These are phyloP conservation scores for Termitomyces sp. DNA, from an alignment of 1,284 basidiomycete genomes.

Conservation along the genomic window DNA sequence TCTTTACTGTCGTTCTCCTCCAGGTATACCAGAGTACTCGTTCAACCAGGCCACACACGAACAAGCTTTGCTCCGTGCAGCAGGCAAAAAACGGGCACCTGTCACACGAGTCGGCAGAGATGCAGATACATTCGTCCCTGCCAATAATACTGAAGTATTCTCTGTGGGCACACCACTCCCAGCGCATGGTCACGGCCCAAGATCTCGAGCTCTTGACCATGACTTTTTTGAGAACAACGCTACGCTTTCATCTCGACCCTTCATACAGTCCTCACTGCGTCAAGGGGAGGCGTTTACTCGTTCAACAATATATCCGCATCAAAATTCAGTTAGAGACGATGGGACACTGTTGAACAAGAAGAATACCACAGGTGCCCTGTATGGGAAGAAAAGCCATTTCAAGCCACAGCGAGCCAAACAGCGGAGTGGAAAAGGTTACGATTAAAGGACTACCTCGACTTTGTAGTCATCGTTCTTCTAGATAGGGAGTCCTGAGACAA, in stretches of 20 bases:
- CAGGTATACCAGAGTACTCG: constrained; percentile 56
- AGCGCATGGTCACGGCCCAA: constrained; percentile 34
- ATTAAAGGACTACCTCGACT: constrained; percentile 27
- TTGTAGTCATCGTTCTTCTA: background rate
- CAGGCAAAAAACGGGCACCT: constrained; percentile 81
- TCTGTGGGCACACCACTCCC: constrained; percentile 20
- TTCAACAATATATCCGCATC: constrained; percentile 70
- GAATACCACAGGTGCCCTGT: constrained; percentile 42
- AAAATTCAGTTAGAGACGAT: constrained; percentile 72
- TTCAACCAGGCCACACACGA: constrained; percentile 80
- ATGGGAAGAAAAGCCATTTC: constrained; percentile 89
- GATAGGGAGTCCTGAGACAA: background rate
- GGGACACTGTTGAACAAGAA: constrained; percentile 55
- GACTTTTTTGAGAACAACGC: constrained; percentile 74
- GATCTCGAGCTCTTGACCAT: constrained; percentile 70
- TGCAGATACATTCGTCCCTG: constrained; percentile 74
- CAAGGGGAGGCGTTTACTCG: constrained; percentile 63
- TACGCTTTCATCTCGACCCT: constrained; percentile 52
- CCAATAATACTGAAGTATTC: constrained; percentile 20
- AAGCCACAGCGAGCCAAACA: constrained; percentile 81
- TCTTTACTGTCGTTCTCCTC: constrained; percentile 87
- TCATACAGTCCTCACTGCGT: constrained; percentile 57
- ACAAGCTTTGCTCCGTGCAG: constrained; percentile 51
- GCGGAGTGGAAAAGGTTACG: constrained; percentile 88
- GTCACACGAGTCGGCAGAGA: constrained; percentile 77